A percentile compares a stretch with the other conserved stretches of the same genome.
Evolutionary conservation across 2,329 filamentous ascomycete genomes (phyloP).

Genomic region (Magnaporthales sp.): DNA sequence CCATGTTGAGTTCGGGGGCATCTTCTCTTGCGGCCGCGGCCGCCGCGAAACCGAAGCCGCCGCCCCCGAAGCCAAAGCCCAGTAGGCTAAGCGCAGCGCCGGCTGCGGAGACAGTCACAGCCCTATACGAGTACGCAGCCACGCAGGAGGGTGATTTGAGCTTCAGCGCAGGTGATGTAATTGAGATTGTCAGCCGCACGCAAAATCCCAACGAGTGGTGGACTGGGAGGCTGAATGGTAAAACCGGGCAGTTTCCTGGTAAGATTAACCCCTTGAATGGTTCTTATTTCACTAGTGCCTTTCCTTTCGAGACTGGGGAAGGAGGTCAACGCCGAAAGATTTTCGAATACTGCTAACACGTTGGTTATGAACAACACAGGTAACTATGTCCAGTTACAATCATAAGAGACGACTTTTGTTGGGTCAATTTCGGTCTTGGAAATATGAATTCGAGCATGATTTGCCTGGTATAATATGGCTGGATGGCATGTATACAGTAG

Average conservation of each 20-base stretch:
- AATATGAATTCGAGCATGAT: neutral
- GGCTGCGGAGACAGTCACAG: constrained; percentile 70
- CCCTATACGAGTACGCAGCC: constrained; percentile 92
- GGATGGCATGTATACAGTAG: neutral
- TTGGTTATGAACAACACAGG: constrained; percentile 17
- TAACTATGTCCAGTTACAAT: constrained; percentile 36
- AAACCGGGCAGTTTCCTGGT: constrained; percentile 93
- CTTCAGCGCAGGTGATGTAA: constrained; percentile 79
- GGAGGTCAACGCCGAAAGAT: no score
- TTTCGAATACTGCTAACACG: neutral
- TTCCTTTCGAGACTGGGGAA: neutral
- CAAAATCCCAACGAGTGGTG: constrained; percentile 96
- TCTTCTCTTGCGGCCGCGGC: constrained; percentile 35
- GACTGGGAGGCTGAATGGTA: constrained; percentile 71
- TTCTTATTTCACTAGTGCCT: neutral
- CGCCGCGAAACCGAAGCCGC: constrained; percentile 57
- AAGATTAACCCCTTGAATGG: constrained; percentile 23
- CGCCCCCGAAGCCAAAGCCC: constrained; percentile 72
- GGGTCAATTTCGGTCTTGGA: neutral
- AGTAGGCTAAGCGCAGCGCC: constrained; percentile 58
- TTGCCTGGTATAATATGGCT: neutral
- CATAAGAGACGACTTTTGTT: neutral
- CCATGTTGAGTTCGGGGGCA: constrained; percentile 17
- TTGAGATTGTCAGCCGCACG: constrained; percentile 80
- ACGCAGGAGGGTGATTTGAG: constrained; percentile 91